phyloP scores from a whole-genome alignment of 805 yeast genomes.

The Metschnikowia rubicola region DNA sequence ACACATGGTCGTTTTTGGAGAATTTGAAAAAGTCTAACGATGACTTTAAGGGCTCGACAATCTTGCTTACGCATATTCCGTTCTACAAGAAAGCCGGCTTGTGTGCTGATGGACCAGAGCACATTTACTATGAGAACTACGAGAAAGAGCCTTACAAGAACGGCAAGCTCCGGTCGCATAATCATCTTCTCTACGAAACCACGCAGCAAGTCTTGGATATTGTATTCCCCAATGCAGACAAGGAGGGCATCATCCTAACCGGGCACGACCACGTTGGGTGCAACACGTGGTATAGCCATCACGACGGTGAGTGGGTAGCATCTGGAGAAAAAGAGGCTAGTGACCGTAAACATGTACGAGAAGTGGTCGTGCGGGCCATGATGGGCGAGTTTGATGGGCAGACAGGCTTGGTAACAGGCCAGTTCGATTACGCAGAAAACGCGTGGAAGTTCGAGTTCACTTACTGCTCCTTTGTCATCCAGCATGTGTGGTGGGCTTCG shows the following conservation, averaged over 20 bases:
- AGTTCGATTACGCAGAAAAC: slow-evolving; percentile 39
- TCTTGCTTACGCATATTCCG: slow-evolving; percentile 86
- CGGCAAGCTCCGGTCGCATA: slow-evolving; percentile 76
- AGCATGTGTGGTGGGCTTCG: slow-evolving; percentile 95
- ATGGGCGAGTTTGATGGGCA: slow-evolving; percentile 97
- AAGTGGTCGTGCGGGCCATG: slow-evolving; percentile 84
- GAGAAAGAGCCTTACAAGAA: slow-evolving; percentile 64
- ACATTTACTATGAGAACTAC: slow-evolving; percentile 44
- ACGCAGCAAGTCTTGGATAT: slow-evolving; percentile 65
- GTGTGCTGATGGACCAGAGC: slow-evolving; percentile 82
- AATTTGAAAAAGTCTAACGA: slow-evolving; percentile 48
- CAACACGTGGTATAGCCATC: slow-evolving; percentile 55
- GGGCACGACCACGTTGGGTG: slow-evolving; percentile 99
- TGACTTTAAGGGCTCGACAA: slow-evolving; percentile 68
- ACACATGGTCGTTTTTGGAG: slow-evolving; percentile 72
- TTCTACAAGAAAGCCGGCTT: slow-evolving; percentile 77
- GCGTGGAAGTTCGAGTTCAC: slow-evolving; percentile 67
- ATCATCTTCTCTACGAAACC: slow-evolving; percentile 69
- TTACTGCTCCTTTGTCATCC: slow-evolving; percentile 78
- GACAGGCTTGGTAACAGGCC: slow-evolving; percentile 80
- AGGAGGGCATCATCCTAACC: slow-evolving; percentile 77
- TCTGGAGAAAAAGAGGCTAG: slow-evolving; percentile 34
- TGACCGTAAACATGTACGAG: slow-evolving; percentile 49
- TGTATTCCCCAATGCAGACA: slow-evolving; percentile 58
- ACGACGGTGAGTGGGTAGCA: slow-evolving; percentile 57